Conservation (phyloP, 2,329 filamentous ascomycete species). For the Penicillium hesseltinei region DNA sequence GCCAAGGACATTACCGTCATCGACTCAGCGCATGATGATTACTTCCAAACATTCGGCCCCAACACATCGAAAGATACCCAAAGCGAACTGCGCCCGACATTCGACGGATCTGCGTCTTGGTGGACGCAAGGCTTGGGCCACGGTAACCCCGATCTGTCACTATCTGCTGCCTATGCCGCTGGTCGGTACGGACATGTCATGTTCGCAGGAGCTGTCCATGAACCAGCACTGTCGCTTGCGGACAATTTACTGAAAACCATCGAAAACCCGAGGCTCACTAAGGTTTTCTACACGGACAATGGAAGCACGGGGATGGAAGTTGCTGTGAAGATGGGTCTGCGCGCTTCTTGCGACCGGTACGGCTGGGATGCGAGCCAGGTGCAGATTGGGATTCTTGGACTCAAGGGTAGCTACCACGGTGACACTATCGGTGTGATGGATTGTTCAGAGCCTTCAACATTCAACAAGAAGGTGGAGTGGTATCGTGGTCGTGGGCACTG, state of each 20-base stretch:
- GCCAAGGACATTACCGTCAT: constrained; percentile 67
- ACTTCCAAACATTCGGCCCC: constrained; percentile 64
- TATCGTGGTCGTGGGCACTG: constrained; percentile 75
- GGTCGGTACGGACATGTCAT: constrained; percentile 85
- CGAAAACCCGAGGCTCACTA: constrained; percentile 62
- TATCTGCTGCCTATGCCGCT: constrained; percentile 76
- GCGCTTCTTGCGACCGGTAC: constrained; percentile 66
- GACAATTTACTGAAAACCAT: constrained; percentile 61
- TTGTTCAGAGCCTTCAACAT: constrained; percentile 72
- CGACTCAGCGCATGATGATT: constrained; percentile 76
- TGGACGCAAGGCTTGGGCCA: constrained; percentile 89
- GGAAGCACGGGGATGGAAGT: constrained; percentile 82
- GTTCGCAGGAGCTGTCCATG: constrained; percentile 78
- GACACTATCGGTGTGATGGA: constrained; percentile 91
- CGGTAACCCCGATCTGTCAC: constrained; percentile 66
- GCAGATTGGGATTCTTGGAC: constrained; percentile 65
- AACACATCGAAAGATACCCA: constrained; percentile 18
- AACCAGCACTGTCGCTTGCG: constrained; percentile 70
- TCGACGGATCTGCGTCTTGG: constrained; percentile 85
- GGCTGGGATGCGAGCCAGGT: constrained; percentile 60
- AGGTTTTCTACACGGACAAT: constrained; percentile 82
- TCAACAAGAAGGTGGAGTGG: constrained; percentile 83
- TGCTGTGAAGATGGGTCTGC: constrained; percentile 78
- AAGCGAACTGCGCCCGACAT: constrained; percentile 60
- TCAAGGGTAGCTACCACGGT: constrained; percentile 81